These are phyloP conservation scores for Eudorina sp. DNA, from an alignment of 139 green algal species.

Conservation along the genomic window DNA sequence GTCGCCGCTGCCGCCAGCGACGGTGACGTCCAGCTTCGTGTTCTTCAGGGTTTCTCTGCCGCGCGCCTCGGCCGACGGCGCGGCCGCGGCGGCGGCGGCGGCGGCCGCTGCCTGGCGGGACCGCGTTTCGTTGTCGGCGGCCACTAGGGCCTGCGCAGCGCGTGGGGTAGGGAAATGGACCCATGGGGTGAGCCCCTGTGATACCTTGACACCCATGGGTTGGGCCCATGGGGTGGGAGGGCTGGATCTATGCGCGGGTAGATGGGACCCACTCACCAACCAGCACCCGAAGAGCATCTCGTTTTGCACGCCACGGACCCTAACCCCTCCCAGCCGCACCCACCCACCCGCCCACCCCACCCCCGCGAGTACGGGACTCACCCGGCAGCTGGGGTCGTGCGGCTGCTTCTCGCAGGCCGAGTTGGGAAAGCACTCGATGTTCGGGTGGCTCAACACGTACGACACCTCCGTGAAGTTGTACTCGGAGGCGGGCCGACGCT, in stretches of 20 bases:
- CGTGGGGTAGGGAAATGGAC: not conserved
- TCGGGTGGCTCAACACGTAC: conserved; percentile 36
- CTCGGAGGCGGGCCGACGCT: not conserved
- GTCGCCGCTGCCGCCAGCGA: not conserved
- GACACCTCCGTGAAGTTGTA: conserved; percentile 43
- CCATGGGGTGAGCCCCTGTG: not conserved
- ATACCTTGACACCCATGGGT: not conserved
- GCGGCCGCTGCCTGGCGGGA: not conserved
- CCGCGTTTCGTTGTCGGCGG: not conserved
- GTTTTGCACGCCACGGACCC: not conserved
- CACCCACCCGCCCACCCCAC: too few species aligned
- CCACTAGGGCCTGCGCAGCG: not conserved
- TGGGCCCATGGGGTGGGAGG: too few species aligned
- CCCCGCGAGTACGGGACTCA: too few species aligned
- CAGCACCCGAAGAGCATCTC: not conserved
- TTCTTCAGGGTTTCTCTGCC: not conserved
- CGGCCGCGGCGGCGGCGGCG: not conserved
- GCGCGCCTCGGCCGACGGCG: not conserved
- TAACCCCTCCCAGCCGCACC: not conserved
- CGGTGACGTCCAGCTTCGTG: not conserved
- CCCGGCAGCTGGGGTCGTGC: not conserved
- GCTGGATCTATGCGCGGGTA: not conserved
- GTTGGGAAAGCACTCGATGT: conserved; percentile 38
- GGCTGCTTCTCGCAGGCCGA: conserved; percentile 3
- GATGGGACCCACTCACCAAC: not conserved